Evolutionary conservation across 2,329 filamentous ascomycete genomes (phyloP), one percentile per base, ranked within the genome.

Genomic region (Claviceps africana): DNA sequence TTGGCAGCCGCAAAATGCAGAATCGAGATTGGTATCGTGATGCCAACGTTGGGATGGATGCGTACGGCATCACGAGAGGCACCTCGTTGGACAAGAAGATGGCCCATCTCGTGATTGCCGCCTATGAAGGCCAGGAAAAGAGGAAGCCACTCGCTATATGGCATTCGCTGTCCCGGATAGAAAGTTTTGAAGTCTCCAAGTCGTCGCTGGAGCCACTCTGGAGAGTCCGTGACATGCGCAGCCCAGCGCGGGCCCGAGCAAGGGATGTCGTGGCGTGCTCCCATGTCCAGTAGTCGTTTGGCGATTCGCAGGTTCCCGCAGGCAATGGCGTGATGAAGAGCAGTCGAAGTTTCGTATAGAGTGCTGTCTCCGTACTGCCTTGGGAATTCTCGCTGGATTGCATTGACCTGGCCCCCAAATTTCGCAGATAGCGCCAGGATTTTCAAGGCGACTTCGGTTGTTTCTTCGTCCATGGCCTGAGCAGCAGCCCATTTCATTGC

Each of bases 401-500:
- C 35, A n/a, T 54, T 52, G n/a, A 52, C 50, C 10, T 52, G 13
- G 9, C 40, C 53, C 15, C 48, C 48, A 19, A 19, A 19, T 13
- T 1, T 4, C 19, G 8, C 13, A 35, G 40, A 50, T 22, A 2
- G 35, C 5, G 5, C 15, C 30, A 45, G 6, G 3, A 31, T 35
- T 17, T 17, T 31, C 10, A 43, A 1, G 7, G 40, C 39, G 4
- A 35, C 19, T 21, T 45, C 25, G 4, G 47, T 47, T n/a, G 31
- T 39, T 39, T 25, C 15, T 1, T 35, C 21, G 40, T 50, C 43
- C 25, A 15, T 22, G 31, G 31, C 33, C n/a, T 33, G 44, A 6
- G 39, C 48, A 8, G 35, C 49, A 11, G 50, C 50, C 53, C 53
- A 54, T 13, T 6, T 10, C 10, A 54, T 54, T 3, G 53, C 53